phyloP scores from a whole-genome alignment of 2,329 filamentous ascomycete genomes.

The Blastomyces silverae region DNA sequence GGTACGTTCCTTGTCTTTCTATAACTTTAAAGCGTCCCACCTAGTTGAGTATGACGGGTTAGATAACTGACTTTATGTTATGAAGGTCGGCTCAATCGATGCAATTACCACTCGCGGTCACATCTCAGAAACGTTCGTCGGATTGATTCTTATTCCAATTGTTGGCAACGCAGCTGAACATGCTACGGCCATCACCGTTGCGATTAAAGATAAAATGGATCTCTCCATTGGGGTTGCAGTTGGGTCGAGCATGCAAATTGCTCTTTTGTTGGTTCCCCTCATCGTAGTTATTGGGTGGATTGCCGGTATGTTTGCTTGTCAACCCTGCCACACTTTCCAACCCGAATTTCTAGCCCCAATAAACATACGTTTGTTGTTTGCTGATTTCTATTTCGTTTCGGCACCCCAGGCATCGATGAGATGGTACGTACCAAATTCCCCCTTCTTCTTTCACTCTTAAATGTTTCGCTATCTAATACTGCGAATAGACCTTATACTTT shows the following conservation, averaged over 20 bases:
- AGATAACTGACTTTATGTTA: not conserved
- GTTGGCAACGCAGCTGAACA: constrained; percentile 62
- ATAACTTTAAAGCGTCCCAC: not conserved
- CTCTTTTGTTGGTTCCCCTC: constrained; percentile 55
- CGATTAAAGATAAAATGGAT: constrained; percentile 62
- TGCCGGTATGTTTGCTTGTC: constrained; percentile 34
- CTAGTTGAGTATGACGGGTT: not conserved
- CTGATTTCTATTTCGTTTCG: not conserved
- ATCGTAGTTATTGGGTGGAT: constrained; percentile 58
- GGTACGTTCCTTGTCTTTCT: constrained; percentile 30
- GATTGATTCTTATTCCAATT: constrained; percentile 58
- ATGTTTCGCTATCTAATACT: constrained; percentile 17
- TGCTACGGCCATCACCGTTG: constrained; percentile 56
- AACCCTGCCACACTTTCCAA: not conserved
- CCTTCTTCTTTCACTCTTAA: not conserved
- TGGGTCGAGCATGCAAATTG: constrained; percentile 60
- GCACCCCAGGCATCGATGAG: constrained; percentile 41
- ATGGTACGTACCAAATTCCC: constrained; percentile 42
- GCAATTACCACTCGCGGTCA: constrained; percentile 44
- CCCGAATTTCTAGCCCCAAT: too few relatives aligned
- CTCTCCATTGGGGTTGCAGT: constrained; percentile 60
- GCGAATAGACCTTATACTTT: constrained; percentile 64
- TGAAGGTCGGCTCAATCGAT: constrained; percentile 49
- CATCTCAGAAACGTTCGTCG: constrained; percentile 56
- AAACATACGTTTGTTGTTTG: not conserved